Evolutionary conservation across 176 grass and related monocot genomes (phyloP).

Genomic region (Eremochloa ophiuroides): DNA sequence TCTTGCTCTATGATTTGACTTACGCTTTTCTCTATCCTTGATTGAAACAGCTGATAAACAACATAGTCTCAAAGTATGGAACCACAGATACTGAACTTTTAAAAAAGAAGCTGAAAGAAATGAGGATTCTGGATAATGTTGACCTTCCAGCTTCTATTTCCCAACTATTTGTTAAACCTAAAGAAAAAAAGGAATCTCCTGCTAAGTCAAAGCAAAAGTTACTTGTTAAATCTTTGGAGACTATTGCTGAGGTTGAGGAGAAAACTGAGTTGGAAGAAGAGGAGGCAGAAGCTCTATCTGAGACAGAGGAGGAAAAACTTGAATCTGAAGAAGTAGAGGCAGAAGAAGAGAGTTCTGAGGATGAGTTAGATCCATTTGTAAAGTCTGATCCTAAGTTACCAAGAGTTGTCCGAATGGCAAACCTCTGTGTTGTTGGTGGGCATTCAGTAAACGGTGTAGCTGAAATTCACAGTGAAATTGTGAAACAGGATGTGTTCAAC

Average conservation of each 20-base stretch:
- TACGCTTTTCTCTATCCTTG: constrained; percentile 25
- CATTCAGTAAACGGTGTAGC: constrained; percentile 96
- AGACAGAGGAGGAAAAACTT: constrained; percentile 24
- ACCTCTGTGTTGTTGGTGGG: constrained; percentile 90
- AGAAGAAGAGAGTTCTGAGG: constrained; percentile 47
- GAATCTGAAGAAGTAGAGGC: constrained; percentile 31
- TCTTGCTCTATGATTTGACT: constrained; percentile 13
- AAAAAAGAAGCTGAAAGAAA: constrained; percentile 82
- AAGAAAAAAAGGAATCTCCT: constrained; percentile 51
- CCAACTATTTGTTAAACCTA: constrained; percentile 73
- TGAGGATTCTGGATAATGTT: constrained; percentile 96
- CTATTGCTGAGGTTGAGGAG: constrained; percentile 34
- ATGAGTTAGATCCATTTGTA: constrained; percentile 64
- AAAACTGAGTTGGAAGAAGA: constrained; percentile 27
- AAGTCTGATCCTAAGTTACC: constrained; percentile 69
- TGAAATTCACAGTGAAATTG: constrained; percentile 98
- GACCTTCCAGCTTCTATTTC: constrained; percentile 72
- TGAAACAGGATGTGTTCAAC: constrained; percentile 96
- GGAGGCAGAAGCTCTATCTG: constrained; percentile 29
- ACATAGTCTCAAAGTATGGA: constrained; percentile 74
- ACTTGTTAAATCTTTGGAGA: constrained; percentile 42
- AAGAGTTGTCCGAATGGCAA: constrained; percentile 87
- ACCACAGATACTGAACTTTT: constrained; percentile 61
- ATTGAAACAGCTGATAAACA: constrained; percentile 69
- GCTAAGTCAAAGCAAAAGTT: constrained; percentile 39